phyloP scores from a whole-genome alignment of 1,284 basidiomycete species.

The Singerocomus inundabilis region DNA sequence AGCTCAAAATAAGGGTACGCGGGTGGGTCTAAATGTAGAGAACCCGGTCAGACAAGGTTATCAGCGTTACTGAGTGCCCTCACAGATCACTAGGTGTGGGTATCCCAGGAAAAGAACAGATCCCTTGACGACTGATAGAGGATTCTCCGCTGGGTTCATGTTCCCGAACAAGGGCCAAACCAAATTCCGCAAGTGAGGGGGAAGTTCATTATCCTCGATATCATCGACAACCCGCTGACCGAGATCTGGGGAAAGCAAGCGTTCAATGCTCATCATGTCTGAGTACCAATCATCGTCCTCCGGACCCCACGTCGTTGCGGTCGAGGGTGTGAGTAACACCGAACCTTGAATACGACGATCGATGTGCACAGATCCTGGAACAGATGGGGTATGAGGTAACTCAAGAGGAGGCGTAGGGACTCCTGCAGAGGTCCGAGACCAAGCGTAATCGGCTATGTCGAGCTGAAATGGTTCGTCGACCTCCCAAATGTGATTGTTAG shows the following conservation, averaged over 20 bases:
- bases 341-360: slow-evolving; percentile 55
- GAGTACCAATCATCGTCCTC: slow-evolving; percentile 22
- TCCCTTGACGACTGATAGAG: not conserved
- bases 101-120: slow-evolving; percentile 23
- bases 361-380: slow-evolving; percentile 54
- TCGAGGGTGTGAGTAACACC: slow-evolving; percentile 52
- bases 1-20: slow-evolving; percentile 47
- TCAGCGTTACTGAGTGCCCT: slow-evolving; percentile 10
- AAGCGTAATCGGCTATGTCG: slow-evolving; percentile 63
- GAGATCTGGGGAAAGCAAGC: slow-evolving; percentile 35
- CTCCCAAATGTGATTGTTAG: slow-evolving; percentile 20
- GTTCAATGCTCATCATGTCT: slow-evolving; percentile 11
- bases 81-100: slow-evolving; percentile 38
- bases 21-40: slow-evolving; percentile 33
- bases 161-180: slow-evolving; percentile 9
- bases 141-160: not conserved
- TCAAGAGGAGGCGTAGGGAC: slow-evolving; percentile 47
- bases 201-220: slow-evolving; percentile 10
- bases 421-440: slow-evolving; percentile 67
- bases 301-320: slow-evolving; percentile 37
- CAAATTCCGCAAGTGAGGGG: slow-evolving; percentile 9
- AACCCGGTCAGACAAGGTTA: slow-evolving; percentile 10
- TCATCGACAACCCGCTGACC: slow-evolving; percentile 43
- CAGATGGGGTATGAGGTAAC: slow-evolving; percentile 37
- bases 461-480: slow-evolving; percentile 35